phyloP scores from a whole-genome alignment of 75 land plant species.

The Picea glauca region DNA sequence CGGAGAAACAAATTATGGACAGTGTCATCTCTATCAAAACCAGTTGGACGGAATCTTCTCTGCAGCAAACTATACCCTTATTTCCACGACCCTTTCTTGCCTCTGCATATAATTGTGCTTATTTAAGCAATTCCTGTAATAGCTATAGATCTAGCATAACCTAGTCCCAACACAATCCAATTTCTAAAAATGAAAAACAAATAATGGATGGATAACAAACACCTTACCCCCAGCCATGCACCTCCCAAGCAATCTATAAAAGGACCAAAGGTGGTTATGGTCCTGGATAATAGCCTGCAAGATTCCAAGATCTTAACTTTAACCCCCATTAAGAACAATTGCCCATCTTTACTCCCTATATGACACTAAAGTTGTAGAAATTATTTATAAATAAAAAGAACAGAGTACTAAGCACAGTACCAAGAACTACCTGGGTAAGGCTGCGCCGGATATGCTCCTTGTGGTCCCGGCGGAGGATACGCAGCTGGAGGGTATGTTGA shows the following conservation, averaged over 20 bases:
- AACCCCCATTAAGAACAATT: neutral
- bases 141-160: neutral
- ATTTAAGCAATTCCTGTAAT: neutral
- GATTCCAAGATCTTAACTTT: neutral
- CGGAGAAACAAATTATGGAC: neutral
- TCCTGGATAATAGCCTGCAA: conserved; percentile 11
- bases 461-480: conserved; percentile 12
- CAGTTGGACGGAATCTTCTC: neutral
- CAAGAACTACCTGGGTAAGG: conserved; percentile 11
- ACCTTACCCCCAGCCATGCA: neutral
- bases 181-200: neutral
- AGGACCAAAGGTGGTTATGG: neutral
- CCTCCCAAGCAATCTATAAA: neutral
- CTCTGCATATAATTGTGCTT: neutral
- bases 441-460: conserved; percentile 14
- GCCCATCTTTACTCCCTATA: neutral
- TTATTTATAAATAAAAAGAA: neutral
- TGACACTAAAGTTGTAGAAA: neutral
- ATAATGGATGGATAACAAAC: neutral
- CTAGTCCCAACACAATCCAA: neutral
- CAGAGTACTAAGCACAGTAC: too few species aligned
- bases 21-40: neutral
- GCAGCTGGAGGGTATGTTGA: conserved; percentile 9
- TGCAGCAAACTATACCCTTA: neutral
- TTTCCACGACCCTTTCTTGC: neutral